These are phyloP conservation scores for Zychaea mexicana DNA, from an alignment of 371 early-diverging fungal genomes.

Conservation along the genomic window DNA sequence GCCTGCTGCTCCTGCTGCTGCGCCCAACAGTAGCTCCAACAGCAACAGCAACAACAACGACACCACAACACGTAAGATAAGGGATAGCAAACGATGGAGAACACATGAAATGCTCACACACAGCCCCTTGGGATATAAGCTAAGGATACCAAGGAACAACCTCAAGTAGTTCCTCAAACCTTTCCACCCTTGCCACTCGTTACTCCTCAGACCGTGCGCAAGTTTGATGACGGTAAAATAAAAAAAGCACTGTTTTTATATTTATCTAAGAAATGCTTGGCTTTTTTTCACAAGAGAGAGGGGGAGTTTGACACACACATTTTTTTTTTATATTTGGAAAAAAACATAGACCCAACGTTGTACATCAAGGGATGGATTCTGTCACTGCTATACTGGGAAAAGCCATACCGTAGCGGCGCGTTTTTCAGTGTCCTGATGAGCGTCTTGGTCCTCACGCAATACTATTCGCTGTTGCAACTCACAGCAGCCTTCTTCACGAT, in stretches of 20 bases:
- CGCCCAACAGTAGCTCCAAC: background rate
- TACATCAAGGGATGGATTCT: conserved; percentile 48
- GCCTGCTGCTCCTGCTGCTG: conserved; percentile 1
- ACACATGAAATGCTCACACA: background rate
- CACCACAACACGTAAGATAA: background rate
- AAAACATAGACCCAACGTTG: conserved; percentile 16
- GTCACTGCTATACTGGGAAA: conserved; percentile 60
- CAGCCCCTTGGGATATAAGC: background rate
- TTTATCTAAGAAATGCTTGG: background rate
- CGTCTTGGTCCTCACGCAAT: conserved; percentile 50
- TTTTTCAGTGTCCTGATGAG: conserved; percentile 34
- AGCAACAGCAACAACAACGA: conserved; percentile 13
- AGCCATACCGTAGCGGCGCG: conserved; percentile 45
- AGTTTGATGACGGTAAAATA: conserved; percentile 52
- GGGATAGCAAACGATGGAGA: background rate
- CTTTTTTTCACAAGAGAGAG: background rate
- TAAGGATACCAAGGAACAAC: background rate
- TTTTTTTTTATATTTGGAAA: background rate
- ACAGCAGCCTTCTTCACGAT: conserved; percentile 50
- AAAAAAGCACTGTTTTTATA: background rate
- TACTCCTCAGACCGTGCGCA: conserved; percentile 21
- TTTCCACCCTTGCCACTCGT: background rate
- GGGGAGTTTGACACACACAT: background rate
- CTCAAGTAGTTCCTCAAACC: background rate
- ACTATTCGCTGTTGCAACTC: conserved; percentile 59